A percentile compares a stretch with the other conserved stretches of the same genome.
These are phyloP conservation scores for Bipolaris zeicola DNA, from an alignment of 2,329 filamentous ascomycete species.

Conservation along the genomic window DNA sequence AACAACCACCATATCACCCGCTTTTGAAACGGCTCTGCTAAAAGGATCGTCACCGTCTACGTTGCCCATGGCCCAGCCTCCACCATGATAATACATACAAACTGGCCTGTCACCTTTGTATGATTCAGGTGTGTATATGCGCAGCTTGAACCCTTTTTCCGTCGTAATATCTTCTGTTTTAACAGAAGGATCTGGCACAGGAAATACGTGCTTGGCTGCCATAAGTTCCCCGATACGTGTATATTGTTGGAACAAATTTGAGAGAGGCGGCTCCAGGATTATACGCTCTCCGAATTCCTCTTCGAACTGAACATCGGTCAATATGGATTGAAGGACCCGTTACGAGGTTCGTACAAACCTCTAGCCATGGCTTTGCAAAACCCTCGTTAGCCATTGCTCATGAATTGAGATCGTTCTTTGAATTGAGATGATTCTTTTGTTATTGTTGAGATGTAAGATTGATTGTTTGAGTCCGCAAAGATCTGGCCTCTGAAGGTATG, in stretches of 20 bases:
- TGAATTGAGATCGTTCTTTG: background rate
- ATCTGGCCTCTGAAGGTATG: too few relatives aligned
- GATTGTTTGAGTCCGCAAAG: too few relatives aligned
- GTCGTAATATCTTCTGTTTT: conserved; percentile 39
- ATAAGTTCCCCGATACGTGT: conserved; percentile 24
- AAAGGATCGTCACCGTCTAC: conserved; percentile 42
- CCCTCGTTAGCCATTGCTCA: conserved; percentile 22
- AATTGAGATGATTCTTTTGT: too few relatives aligned
- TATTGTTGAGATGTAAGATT: too few relatives aligned
- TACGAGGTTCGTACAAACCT: conserved; percentile 25
- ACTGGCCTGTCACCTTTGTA: conserved; percentile 40
- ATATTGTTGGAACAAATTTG: conserved; percentile 24
- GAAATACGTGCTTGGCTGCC: conserved; percentile 35
- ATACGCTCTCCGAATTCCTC: conserved; percentile 39
- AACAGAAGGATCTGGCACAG: conserved; percentile 40
- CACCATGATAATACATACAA: conserved; percentile 46
- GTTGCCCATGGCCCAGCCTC: conserved; percentile 48
- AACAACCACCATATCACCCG: conserved; percentile 37
- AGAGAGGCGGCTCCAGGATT: conserved; percentile 30
- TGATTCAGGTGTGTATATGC: conserved; percentile 44
- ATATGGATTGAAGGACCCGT: conserved; percentile 8
- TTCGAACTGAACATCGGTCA: conserved; percentile 33
- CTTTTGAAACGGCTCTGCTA: conserved; percentile 33
- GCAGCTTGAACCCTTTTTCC: conserved; percentile 34
- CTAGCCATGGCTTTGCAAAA: conserved; percentile 37